These are phyloP conservation scores for Talaromyces adpressus DNA, from an alignment of 495 filamentous ascomycete genomes.

Conservation along the genomic window DNA sequence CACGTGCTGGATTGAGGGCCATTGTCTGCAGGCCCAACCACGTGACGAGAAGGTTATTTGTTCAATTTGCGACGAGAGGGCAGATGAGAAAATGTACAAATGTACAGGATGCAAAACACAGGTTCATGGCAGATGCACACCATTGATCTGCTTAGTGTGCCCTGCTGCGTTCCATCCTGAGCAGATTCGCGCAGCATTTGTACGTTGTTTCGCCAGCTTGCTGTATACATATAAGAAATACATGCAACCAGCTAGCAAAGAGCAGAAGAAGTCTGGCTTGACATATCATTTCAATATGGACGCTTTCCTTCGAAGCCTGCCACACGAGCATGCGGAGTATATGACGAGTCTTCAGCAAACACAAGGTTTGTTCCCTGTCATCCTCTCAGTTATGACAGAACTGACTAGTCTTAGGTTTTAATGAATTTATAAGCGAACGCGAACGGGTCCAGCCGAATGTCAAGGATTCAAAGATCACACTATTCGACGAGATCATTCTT, in stretches of 20 bases:
- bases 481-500: slow-evolving; percentile 94
- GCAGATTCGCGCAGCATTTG: slow-evolving; percentile 86
- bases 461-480: slow-evolving; percentile 63
- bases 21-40: slow-evolving; percentile 70
- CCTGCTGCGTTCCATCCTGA: slow-evolving; percentile 85
- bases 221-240: slow-evolving; percentile 94
- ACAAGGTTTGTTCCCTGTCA: slow-evolving; percentile 55
- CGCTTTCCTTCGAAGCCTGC: slow-evolving; percentile 82
- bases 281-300: slow-evolving; percentile 94
- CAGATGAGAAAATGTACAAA: slow-evolving; percentile 83
- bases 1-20: slow-evolving; percentile 87
- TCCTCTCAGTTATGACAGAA: neutral
- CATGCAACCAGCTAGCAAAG: slow-evolving; percentile 63
- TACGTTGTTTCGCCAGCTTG: slow-evolving; percentile 86
- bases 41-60: slow-evolving; percentile 66
- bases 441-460: slow-evolving; percentile 47
- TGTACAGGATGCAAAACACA: slow-evolving; percentile 72
- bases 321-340: slow-evolving; percentile 86
- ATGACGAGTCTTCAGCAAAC: slow-evolving; percentile 82
- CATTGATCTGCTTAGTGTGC: slow-evolving; percentile 77
- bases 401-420: slow-evolving; percentile 56
- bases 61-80: slow-evolving; percentile 81
- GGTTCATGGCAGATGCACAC: slow-evolving; percentile 75
- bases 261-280: slow-evolving; percentile 81
- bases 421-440: slow-evolving; percentile 92